Evolutionary conservation across 192 early-diverging fungal species (phyloP), one percentile per base, ranked within the genome.

Genomic region (Spizellomyces punctatus): DNA sequence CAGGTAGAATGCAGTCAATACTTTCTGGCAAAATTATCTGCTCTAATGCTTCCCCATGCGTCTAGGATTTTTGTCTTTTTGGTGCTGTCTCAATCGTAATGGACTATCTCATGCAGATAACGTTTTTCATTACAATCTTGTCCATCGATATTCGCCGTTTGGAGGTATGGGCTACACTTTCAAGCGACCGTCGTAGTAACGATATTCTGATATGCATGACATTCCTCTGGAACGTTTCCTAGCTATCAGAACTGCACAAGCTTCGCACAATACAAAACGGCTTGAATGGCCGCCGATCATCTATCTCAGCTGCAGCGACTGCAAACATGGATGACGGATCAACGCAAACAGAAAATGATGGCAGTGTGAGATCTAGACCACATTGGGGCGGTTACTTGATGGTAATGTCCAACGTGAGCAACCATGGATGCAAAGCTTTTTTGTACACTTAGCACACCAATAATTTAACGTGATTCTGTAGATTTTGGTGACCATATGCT

Each of bases 131-230:
- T 43, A 88, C 91, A 0, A 88, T 91, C 46, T 76, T 94, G n/a
- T 90, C 92, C 2, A 91, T 94, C 60, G 91, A 94, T 85, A 88
- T 94, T 60, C 85, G 88, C n/a, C 83, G 91, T 42, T 75, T 91
- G 21, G 91, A 94, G 84, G 85, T 91, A 75, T 56, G 44, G 27
- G 27, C 27, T 36, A 36, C 27, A 36, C 27, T 0, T 36, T 36
- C 1, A 36, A 36, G 59, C 27, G 61, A 21, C 14, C 5, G 27
- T 67, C 50, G 50, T 1, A 54, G 14, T n/a, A 54, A 12, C 17
- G 12, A 54, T 19, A n/a, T 54, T 54, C 17, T 2, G 50, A 54
- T 54, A 54, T 36, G 0, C 27, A 36, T 36, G 27, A 36, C 27
- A 36, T 54, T 19, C 14, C 50, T 54, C 17, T 4, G 17, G 17